phyloP scores from a whole-genome alignment of 1,284 basidiomycete genomes.

The Apiotrichum laibachii region DNA sequence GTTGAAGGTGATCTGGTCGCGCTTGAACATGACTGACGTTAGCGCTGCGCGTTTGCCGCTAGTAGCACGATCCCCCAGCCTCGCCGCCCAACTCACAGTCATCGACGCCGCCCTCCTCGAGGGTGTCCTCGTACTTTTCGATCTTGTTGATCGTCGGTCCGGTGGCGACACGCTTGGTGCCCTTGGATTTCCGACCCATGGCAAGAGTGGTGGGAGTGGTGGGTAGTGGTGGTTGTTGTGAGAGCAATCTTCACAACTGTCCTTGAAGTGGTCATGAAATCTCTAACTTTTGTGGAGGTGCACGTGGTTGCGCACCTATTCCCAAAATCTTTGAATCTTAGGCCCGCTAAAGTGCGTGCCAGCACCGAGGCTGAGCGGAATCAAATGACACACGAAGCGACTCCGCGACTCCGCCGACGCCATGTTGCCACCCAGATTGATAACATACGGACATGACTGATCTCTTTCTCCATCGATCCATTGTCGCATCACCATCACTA shows the following conservation, averaged over 20 bases:
- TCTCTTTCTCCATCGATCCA: neutral
- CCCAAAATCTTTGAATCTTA: neutral
- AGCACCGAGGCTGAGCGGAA: neutral
- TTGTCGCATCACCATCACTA: neutral
- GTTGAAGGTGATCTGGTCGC: slow-evolving; percentile 75
- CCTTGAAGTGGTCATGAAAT: slow-evolving; percentile 2
- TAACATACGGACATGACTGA: neutral
- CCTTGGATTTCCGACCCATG: slow-evolving; percentile 37
- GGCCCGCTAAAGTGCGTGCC: neutral
- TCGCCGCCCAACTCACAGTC: slow-evolving; percentile 39
- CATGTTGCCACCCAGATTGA: neutral
- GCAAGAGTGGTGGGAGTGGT: slow-evolving; percentile 4
- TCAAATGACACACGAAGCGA: slow-evolving; percentile 6
- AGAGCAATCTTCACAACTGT: neutral
- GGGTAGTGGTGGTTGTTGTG: neutral
- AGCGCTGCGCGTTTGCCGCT: neutral
- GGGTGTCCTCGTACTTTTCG: slow-evolving; percentile 49
- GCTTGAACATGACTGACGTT: slow-evolving; percentile 51
- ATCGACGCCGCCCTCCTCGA: slow-evolving; percentile 51
- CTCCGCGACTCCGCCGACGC: no score
- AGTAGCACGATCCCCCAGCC: slow-evolving; percentile 31
- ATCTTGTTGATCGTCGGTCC: slow-evolving; percentile 43
- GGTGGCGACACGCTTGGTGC: slow-evolving; percentile 37
- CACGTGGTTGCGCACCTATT: neutral
- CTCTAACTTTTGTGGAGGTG: slow-evolving; percentile 18